phyloP scores from a whole-genome alignment of 2,329 filamentous ascomycete species.

The Cordyceps fumosorosea region DNA sequence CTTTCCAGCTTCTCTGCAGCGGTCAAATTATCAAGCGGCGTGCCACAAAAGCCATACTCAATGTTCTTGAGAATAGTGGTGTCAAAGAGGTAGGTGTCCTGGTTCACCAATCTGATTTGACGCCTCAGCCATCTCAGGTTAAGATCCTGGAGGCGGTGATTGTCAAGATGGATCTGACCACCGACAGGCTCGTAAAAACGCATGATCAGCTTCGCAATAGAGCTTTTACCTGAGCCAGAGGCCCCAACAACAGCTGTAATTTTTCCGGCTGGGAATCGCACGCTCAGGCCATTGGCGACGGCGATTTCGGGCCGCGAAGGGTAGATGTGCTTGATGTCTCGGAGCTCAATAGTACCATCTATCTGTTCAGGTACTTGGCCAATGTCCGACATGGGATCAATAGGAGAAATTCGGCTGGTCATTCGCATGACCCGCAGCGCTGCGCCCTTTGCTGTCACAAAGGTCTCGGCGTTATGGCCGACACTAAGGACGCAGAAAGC shows the following conservation, averaged over 20 bases:
- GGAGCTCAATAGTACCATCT: slow-evolving; percentile 34
- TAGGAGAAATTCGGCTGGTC: slow-evolving; percentile 25
- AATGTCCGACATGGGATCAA: slow-evolving; percentile 27
- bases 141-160: slow-evolving; percentile 28
- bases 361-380: slow-evolving; percentile 10
- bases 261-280: slow-evolving; percentile 34
- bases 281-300: slow-evolving; percentile 29
- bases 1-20: not conserved
- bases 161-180: slow-evolving; percentile 32
- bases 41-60: slow-evolving; percentile 31
- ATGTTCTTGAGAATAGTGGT: slow-evolving; percentile 15
- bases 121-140: slow-evolving; percentile 40
- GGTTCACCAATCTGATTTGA: slow-evolving; percentile 40
- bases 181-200: slow-evolving; percentile 46
- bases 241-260: slow-evolving; percentile 47
- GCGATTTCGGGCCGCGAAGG: slow-evolving; percentile 40
- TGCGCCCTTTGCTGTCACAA: slow-evolving; percentile 28
- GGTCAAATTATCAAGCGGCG: not conserved
- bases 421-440: slow-evolving; percentile 29
- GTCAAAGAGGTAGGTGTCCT: slow-evolving; percentile 41
- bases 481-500: slow-evolving; percentile 12
- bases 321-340: slow-evolving; percentile 41
- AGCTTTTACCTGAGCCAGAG: slow-evolving; percentile 46
- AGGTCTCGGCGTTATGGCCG: slow-evolving; percentile 19
- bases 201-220: slow-evolving; percentile 41